Conservation (phyloP, 2,329 filamentous ascomycete genomes). For the Aspergillus neoniger region DNA sequence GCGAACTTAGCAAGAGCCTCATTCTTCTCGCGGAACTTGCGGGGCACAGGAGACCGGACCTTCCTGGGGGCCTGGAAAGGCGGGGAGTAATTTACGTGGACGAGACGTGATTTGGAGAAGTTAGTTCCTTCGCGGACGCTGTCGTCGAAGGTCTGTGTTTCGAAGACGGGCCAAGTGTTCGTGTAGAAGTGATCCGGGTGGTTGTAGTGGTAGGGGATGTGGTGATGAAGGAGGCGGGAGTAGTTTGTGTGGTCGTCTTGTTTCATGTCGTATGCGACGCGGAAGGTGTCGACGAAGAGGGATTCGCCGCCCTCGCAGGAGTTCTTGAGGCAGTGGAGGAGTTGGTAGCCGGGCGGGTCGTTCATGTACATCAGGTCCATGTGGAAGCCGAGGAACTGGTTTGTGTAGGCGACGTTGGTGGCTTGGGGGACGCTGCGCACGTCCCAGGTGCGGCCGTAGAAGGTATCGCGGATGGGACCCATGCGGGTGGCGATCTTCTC, state of each 20-base stretch:
- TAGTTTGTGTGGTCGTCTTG: constrained; percentile 17
- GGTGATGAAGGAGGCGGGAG: constrained; percentile 43
- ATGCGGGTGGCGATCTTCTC: constrained; percentile 70
- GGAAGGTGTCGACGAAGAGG: constrained; percentile 76
- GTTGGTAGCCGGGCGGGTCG: constrained; percentile 76
- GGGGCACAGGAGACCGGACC: too few relatives aligned
- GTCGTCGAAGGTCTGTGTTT: constrained; percentile 21
- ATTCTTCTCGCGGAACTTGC: constrained; percentile 8
- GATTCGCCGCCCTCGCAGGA: constrained; percentile 78
- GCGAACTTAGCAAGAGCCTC: constrained; percentile 22
- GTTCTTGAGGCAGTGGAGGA: constrained; percentile 87
- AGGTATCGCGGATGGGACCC: constrained; percentile 78
- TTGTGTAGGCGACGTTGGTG: constrained; percentile 91
- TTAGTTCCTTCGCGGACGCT: constrained; percentile 15
- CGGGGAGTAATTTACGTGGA: constrained; percentile 69
- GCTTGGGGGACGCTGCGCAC: constrained; percentile 78
- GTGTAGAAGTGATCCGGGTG: constrained; percentile 66
- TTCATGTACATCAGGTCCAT: constrained; percentile 90
- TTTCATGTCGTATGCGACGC: constrained; percentile 51
- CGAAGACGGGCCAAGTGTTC: constrained; percentile 59
- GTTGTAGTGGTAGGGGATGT: constrained; percentile 67
- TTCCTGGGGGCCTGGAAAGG: constrained; percentile 67
- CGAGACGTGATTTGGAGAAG: constrained; percentile 23
- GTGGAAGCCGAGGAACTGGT: constrained; percentile 78
- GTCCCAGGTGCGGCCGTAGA: constrained; percentile 91